Percentiles rank a stretch among this genome's conserved stretches.
phyloP scores from a whole-genome alignment of 1,284 basidiomycete genomes.

The Moesziomyces aphidis region DNA sequence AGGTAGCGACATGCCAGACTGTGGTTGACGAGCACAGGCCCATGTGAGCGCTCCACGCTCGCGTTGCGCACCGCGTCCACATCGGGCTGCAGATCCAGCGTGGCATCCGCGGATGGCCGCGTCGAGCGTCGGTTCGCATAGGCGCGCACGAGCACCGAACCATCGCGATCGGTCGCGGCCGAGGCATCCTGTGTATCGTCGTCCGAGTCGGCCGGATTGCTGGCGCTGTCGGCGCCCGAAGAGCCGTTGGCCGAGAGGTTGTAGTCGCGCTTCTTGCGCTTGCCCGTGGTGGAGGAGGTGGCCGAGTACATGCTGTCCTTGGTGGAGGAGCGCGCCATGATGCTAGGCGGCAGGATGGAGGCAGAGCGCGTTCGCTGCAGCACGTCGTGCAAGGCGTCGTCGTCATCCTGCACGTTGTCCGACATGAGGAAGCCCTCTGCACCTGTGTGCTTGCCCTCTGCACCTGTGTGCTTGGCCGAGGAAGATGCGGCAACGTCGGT shows the following conservation, averaged over 20 bases:
- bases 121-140: neutral
- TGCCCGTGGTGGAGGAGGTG: conserved; percentile 40
- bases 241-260: conserved; percentile 57
- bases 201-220: conserved; percentile 12
- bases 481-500: conserved; percentile 3
- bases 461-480: conserved; percentile 28
- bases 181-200: conserved; percentile 26
- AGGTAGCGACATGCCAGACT: conserved; percentile 61
- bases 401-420: conserved; percentile 38
- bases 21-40: conserved; percentile 59
- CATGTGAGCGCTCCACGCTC: conserved; percentile 32
- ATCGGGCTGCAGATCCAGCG: conserved; percentile 33
- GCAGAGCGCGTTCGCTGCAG: conserved; percentile 45
- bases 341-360: conserved; percentile 46
- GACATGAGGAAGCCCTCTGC: conserved; percentile 25
- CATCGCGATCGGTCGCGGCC: conserved; percentile 3
- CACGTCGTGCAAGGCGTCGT: conserved; percentile 51
- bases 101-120: neutral
- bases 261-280: conserved; percentile 59
- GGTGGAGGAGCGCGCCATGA: conserved; percentile 45
- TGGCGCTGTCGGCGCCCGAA: conserved; percentile 24
- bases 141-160: conserved; percentile 10
- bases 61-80: conserved; percentile 30
- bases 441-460: too few relatives aligned
- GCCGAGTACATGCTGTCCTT: conserved; percentile 38